phyloP scores from a whole-genome alignment of 208 protist genomes.

The Jaenimonas drosophilae region DNA sequence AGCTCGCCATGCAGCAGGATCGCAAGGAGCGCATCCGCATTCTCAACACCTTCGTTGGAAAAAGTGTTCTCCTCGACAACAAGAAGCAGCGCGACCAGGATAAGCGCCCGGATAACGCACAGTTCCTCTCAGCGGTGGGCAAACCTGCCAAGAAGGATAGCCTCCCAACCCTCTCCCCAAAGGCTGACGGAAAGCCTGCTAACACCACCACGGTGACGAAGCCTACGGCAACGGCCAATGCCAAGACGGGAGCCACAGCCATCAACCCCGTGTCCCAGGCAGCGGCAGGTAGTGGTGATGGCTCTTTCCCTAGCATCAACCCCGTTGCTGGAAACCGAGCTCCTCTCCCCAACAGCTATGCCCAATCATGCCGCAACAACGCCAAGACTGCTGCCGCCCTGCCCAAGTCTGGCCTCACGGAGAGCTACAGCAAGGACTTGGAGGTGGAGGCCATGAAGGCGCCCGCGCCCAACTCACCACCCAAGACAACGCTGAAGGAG shows the following conservation, averaged over 20 bases:
- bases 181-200: too few species aligned
- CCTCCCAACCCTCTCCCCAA: too few species aligned
- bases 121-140: neutral
- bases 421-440: neutral
- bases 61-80: conserved; percentile 41
- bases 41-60: conserved; percentile 46
- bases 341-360: neutral
- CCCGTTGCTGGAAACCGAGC: neutral
- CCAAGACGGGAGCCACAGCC: too few species aligned
- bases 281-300: neutral
- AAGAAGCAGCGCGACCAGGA: conserved; percentile 23
- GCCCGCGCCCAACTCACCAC: neutral
- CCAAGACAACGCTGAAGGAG: conserved; percentile 26
- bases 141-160: too few species aligned
- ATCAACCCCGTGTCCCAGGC: neutral
- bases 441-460: neutral
- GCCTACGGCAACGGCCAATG: too few species aligned
- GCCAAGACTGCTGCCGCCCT: neutral
- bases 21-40: conserved; percentile 14
- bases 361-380: neutral
- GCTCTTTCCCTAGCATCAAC: neutral
- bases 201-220: too few species aligned
- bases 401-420: neutral
- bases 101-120: conserved; percentile 2
- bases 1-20: conserved; percentile 8